These are phyloP conservation scores for Eutypella sp. DNA, from an alignment of 2,329 filamentous ascomycete genomes.

Conservation along the genomic window DNA sequence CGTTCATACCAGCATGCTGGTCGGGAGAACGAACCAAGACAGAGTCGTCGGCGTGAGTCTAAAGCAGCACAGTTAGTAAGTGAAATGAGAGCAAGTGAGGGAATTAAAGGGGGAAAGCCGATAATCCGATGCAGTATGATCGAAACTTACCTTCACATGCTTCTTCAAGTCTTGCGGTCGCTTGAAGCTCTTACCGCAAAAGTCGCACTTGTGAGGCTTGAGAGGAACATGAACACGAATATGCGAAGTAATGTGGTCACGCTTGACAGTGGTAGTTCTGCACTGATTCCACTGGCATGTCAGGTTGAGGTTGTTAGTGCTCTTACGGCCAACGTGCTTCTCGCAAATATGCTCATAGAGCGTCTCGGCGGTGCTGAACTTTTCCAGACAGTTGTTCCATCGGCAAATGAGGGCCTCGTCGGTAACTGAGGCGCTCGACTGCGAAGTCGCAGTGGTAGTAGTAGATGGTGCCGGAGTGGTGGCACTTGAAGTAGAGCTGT, in stretches of 20 bases:
- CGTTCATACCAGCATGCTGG: slow-evolving; percentile 43
- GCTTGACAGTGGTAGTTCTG: slow-evolving; percentile 94
- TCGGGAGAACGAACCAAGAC: slow-evolving; percentile 57
- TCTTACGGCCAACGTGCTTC: slow-evolving; percentile 96
- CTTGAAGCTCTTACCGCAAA: slow-evolving; percentile 99
- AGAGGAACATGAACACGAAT: slow-evolving; percentile 98
- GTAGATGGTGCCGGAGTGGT: slow-evolving; percentile 49
- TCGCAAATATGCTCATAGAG: slow-evolving; percentile 92
- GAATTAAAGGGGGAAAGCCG: not conserved
- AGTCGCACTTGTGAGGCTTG: slow-evolving; percentile 98
- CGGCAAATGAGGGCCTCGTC: slow-evolving; percentile 54
- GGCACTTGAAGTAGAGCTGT: slow-evolving; percentile 45
- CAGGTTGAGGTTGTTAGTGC: slow-evolving; percentile 96
- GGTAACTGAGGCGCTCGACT: slow-evolving; percentile 34
- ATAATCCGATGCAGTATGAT: not conserved
- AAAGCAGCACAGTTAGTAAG: slow-evolving; percentile 17
- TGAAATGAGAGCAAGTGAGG: too few species aligned
- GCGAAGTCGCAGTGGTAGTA: slow-evolving; percentile 41
- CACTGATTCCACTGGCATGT: slow-evolving; percentile 97
- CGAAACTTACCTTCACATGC: slow-evolving; percentile 81
- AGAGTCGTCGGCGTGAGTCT: slow-evolving; percentile 93
- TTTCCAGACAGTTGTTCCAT: slow-evolving; percentile 56
- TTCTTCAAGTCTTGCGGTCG: slow-evolving; percentile 98
- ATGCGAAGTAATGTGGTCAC: slow-evolving; percentile 98
- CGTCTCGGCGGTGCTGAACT: slow-evolving; percentile 51